These are phyloP conservation scores for Yarrowia hollandica DNA, from an alignment of 805 yeast genomes.

Conservation along the genomic window DNA sequence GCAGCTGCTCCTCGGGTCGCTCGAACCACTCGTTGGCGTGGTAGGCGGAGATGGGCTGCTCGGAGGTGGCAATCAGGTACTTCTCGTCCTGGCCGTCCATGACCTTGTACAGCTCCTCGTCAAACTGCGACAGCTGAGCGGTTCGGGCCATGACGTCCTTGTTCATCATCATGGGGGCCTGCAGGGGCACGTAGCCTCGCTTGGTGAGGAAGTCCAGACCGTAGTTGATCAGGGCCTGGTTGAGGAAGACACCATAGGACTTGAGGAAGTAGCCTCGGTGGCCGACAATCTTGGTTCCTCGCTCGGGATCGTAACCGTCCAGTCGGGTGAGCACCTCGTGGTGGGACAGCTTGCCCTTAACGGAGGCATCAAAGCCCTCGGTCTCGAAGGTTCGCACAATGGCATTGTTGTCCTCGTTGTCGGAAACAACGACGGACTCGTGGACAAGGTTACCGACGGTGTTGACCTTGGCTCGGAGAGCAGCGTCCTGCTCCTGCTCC, in stretches of 20 bases:
- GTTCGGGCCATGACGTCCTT: slow-evolving; percentile 99
- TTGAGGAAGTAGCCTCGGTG: slow-evolving; percentile 98
- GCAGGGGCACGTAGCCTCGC: slow-evolving; percentile 83
- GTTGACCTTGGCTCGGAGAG: slow-evolving; percentile 76
- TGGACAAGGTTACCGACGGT: slow-evolving; percentile 93
- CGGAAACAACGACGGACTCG: slow-evolving; percentile 81
- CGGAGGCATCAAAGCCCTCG: slow-evolving; percentile 63
- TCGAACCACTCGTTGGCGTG: slow-evolving; percentile 99
- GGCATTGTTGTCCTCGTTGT: slow-evolving; percentile 89
- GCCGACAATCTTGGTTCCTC: slow-evolving; percentile 96
- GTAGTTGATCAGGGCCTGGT: slow-evolving; percentile 96
- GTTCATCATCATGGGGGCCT: slow-evolving; percentile 99
- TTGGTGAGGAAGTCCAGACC: slow-evolving; percentile 82
- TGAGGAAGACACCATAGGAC: slow-evolving; percentile 92
- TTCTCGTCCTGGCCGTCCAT: slow-evolving; percentile 97
- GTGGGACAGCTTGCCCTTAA: slow-evolving; percentile 86
- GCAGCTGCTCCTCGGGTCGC: slow-evolving; percentile 93
- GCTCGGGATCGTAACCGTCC: slow-evolving; percentile 98
- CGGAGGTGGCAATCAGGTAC: slow-evolving; percentile 96
- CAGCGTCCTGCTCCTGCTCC: slow-evolving; percentile 79
- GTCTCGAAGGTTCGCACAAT: slow-evolving; percentile 88
- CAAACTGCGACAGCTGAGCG: slow-evolving; percentile 96
- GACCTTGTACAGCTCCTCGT: slow-evolving; percentile 96
- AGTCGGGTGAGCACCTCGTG: slow-evolving; percentile 92
- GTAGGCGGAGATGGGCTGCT: slow-evolving; percentile 97